Base-by-base conservation (phyloP, 192 early-diverging fungal species). In the Geranomyces variabilis region DNA sequence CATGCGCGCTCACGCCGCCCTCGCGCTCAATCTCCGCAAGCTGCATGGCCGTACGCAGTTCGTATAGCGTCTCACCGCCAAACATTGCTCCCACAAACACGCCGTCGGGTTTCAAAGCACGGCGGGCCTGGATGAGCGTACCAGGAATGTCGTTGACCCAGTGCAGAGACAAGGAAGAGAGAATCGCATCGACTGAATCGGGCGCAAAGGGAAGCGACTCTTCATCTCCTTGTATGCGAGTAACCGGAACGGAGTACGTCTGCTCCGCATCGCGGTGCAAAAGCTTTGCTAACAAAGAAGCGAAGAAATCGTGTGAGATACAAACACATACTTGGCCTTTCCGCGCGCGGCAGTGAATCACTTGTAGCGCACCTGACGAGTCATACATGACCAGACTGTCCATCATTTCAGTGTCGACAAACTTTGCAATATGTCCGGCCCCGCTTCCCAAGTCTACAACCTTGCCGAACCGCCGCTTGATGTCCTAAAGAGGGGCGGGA, bases 91-190 rank as follows among this genome's bases (percentile, higher is more conserved):
- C 95, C 57, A 98, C 86, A 76, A 98, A 98, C 63, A 93, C 88
- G 46, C 94, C 91, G 75, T 98, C 96, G 0, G 95, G 93, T 67
- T 96, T 94, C 56, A 98, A 78, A 0, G 89, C 83, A 44, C 87
- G 83, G 43, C 87, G 88, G 34, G 93, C 85, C 75, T 96, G 93
- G 24, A 94, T 94, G 75, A 98, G 79, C 49, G 93, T 83, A 0
- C 90, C 91, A 24, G 93, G 94, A 31, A 98, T 84, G 80, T 98
- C 96, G 67, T 98, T 98, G 46, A 98, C 90, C 96, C 96, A 98
- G 76, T 98, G 94, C 83, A 96, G 81, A 1, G 89, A 86, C 65
- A 96, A 66, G 58, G 86, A 91, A 76, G 92, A 93, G 44, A 98
- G 77, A 19, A 98, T 91, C 13, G 90, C 91, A 56, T 98, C 96